These are phyloP conservation scores for Geranium brycei DNA, from an alignment of 345 rosid genomes.

Conservation along the genomic window DNA sequence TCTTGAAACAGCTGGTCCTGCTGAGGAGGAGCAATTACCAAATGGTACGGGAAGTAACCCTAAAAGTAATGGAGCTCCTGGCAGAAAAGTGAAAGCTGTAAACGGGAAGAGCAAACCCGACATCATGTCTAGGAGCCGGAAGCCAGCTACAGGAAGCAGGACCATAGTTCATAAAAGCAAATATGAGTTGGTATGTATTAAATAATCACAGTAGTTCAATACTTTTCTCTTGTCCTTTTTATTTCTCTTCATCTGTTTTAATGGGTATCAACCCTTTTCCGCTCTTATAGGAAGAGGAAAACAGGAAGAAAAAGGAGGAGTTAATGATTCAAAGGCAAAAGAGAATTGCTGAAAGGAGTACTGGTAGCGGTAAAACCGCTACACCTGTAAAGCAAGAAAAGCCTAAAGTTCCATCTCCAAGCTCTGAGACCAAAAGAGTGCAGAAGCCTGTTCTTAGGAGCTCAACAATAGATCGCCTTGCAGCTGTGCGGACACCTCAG, in stretches of 20 bases:
- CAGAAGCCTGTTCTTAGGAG: constrained; percentile 51
- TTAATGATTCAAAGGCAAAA: constrained; percentile 62
- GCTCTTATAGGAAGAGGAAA: constrained; percentile 66
- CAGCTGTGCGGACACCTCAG: constrained; percentile 40
- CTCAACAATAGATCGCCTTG: constrained; percentile 84
- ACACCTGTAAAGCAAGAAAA: constrained; percentile 24
- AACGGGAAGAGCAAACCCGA: constrained; percentile 31
- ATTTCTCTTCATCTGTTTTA: background rate
- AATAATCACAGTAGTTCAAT: background rate
- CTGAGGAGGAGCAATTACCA: constrained; percentile 22
- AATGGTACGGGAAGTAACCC: constrained; percentile 14
- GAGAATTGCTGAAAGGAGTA: constrained; percentile 87
- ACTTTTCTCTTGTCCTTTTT: background rate
- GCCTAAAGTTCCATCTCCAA: constrained; percentile 21
- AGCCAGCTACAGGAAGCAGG: constrained; percentile 51
- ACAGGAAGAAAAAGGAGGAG: constrained; percentile 66
- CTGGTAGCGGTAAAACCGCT: constrained; percentile 23
- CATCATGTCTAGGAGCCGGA: constrained; percentile 34
- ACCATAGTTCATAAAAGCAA: constrained; percentile 43
- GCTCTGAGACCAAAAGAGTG: constrained; percentile 28
- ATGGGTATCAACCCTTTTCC: background rate
- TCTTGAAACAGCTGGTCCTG: constrained; percentile 16
- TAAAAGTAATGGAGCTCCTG: constrained; percentile 24
- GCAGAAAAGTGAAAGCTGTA: constrained; percentile 32
- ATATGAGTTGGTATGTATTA: constrained; percentile 41